These are phyloP conservation scores for Penicillium sp. DNA, from an alignment of 2,329 filamentous ascomycete species.

Conservation along the genomic window DNA sequence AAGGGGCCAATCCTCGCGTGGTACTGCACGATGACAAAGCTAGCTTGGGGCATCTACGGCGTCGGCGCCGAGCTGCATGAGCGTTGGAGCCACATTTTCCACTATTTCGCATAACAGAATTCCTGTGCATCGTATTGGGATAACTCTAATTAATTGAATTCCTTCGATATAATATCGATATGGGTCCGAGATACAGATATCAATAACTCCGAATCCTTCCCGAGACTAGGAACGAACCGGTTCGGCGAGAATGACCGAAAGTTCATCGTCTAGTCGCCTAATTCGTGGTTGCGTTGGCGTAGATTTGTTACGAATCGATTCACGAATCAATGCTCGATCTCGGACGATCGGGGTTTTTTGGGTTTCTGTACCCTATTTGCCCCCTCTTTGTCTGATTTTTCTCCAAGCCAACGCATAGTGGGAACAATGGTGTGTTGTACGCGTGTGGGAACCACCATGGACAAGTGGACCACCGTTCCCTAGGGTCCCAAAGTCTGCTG, in stretches of 20 bases:
- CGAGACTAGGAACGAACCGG: not conserved
- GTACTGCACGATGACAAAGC: not conserved
- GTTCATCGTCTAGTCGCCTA: not conserved
- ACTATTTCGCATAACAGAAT: not conserved
- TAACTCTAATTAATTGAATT: not conserved
- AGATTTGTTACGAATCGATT: not conserved
- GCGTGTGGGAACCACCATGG: constrained; percentile 6
- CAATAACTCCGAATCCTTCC: not conserved
- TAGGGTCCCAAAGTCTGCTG: not conserved
- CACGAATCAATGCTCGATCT: not conserved
- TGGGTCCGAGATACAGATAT: not conserved
- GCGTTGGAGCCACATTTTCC: not conserved
- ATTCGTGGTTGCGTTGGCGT: not conserved
- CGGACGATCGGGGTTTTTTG: not conserved
- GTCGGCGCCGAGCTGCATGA: constrained; percentile 2
- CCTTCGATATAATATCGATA: not conserved
- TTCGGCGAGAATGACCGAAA: not conserved
- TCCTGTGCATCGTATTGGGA: not conserved
- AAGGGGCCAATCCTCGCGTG: not conserved
- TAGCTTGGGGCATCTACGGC: not conserved
- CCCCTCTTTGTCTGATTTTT: not conserved
- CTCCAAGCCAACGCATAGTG: not conserved
- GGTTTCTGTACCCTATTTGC: not conserved
- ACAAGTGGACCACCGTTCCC: not conserved
- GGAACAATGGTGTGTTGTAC: constrained; percentile 4